Evolutionary conservation across 345 rosid species (phyloP).

Genomic region (Eutrema yunnanense): DNA sequence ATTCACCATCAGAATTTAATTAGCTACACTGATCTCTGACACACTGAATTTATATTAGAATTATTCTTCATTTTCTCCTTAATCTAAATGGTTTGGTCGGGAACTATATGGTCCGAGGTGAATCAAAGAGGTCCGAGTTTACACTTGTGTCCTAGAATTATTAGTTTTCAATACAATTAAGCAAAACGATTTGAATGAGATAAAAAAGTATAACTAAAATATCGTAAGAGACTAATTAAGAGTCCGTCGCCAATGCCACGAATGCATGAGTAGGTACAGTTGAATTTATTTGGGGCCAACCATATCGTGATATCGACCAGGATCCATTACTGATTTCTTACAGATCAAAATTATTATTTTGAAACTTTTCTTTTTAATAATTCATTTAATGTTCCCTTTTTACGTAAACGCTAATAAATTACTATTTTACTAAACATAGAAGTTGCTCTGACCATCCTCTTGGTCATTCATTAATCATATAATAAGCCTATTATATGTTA

Average conservation of each 20-base stretch:
- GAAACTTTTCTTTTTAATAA: neutral
- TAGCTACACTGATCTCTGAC: neutral
- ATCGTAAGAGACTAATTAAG: neutral
- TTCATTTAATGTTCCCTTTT: slow-evolving; percentile 9
- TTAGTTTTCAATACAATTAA: neutral
- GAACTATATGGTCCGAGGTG: neutral
- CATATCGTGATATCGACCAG: slow-evolving; percentile 4
- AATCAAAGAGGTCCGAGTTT: neutral
- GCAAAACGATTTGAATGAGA: neutral
- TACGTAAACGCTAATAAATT: slow-evolving; percentile 4
- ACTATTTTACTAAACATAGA: slow-evolving; percentile 7
- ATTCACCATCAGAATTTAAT: neutral
- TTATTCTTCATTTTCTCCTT: no score
- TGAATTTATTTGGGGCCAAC: slow-evolving; percentile 28
- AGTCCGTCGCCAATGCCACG: neutral
- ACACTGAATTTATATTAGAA: no score
- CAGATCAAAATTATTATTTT: neutral
- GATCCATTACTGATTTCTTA: neutral
- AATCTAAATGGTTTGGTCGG: neutral
- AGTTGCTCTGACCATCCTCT: slow-evolving; percentile 8
- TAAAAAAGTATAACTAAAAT: no score
- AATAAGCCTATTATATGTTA: slow-evolving; percentile 1
- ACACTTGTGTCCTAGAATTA: neutral
- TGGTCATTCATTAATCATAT: slow-evolving; percentile 15
- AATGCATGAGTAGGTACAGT: slow-evolving; percentile 14